Base-by-base conservation (phyloP, 192 early-diverging fungal genomes). In the Dispira parvispora region DNA sequence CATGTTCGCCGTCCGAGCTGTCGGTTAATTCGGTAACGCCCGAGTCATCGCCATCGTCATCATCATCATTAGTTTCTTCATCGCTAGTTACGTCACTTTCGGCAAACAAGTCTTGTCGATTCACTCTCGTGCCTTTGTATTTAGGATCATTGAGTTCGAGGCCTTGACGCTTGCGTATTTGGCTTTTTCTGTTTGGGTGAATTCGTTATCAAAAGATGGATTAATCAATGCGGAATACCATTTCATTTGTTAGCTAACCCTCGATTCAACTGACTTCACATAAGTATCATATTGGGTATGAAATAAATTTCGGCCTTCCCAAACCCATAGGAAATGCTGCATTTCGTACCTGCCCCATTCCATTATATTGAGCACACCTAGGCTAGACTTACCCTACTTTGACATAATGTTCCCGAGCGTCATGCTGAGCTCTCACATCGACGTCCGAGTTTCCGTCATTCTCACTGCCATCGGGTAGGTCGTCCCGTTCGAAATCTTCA, bases 121-220 rank as follows among this genome's bases (percentile, higher is more conserved):
- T 85, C 57, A 78, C 75, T 42, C 76, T 77, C 60, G 82, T 80
- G 43, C 87, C 87, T 25, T 71, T 65, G 67, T 89, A 89, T 58
- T 85, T 84, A 3, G 87, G 85, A 43, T 86, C 87, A 20, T 85
- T 80, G 62, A 85, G 73, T 8, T 81, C 69, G 25, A 82, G 74
- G 8, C 79, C 77, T 52, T 82, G 74, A 45, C 76, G 74, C 43
- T 69, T 70, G 47, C 84, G 77, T 47, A 89, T 62, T 14, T 72
- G 61, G 71, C 85, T 86, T 70, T 85, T 89, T 13, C 75, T 77
- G 63, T 38, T 23, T n/a, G n/a, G n/a, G n/a, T n/a, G n/a, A n/a
- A n/a, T n/a, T n/a, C n/a, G n/a, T n/a, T n/a, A n/a, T n/a, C n/a
- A n/a, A n/a, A n/a, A n/a, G n/a, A n/a, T n/a, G n/a, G n/a, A n/a